Evolutionary conservation across 2,329 filamentous ascomycete species (phyloP).

Genomic region (Nemania sp.): DNA sequence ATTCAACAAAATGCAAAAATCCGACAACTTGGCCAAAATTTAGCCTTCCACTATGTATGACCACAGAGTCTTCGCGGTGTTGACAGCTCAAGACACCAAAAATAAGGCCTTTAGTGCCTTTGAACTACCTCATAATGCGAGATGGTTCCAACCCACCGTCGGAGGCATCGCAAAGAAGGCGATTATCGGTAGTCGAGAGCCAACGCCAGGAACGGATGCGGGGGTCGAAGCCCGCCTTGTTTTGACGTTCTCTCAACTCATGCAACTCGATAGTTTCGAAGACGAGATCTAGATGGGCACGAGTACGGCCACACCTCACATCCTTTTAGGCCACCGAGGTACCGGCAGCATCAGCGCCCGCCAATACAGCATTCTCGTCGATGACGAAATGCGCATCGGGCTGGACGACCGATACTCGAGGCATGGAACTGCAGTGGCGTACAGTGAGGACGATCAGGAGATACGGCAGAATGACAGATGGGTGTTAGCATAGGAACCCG

Average conservation of each 20-base stretch:
- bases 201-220: background rate
- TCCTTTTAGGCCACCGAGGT: too few relatives aligned
- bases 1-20: background rate
- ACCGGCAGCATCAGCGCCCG: too few relatives aligned
- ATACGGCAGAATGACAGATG: too few relatives aligned
- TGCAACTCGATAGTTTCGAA: background rate
- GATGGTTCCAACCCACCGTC: background rate
- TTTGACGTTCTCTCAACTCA: background rate
- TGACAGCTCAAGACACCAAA: background rate
- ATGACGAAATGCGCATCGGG: too few relatives aligned
- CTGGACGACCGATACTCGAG: too few relatives aligned
- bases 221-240: background rate
- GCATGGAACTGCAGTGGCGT: too few relatives aligned
- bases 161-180: background rate
- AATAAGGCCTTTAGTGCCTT: background rate
- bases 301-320: too few relatives aligned
- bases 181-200: background rate
- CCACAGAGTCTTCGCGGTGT: background rate
- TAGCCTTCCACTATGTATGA: background rate
- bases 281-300: too few relatives aligned
- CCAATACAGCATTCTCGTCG: too few relatives aligned
- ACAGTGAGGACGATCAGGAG: too few relatives aligned
- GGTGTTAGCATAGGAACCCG: too few relatives aligned
- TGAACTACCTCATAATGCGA: background rate
- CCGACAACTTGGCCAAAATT: background rate